A percentile compares a stretch with the other conserved stretches of the same genome.
These are phyloP conservation scores for Hypoxylon intermedium DNA, from an alignment of 495 filamentous ascomycete species.

Conservation along the genomic window DNA sequence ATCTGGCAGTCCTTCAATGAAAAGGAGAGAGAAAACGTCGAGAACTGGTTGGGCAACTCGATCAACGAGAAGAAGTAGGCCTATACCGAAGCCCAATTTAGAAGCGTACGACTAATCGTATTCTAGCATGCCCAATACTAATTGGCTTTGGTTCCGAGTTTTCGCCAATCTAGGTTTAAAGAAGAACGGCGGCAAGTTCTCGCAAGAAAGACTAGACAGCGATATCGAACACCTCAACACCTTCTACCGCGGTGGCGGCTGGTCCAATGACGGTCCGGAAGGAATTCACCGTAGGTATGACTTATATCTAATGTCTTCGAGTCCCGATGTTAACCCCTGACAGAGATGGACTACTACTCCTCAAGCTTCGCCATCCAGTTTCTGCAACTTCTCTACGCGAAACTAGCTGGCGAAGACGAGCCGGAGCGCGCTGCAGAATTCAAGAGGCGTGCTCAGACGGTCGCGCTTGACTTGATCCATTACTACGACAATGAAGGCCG, in stretches of 20 bases:
- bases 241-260: conserved; percentile 79
- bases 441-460: conserved; percentile 67
- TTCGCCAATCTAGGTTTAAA: conserved; percentile 81
- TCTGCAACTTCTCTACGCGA: conserved; percentile 77
- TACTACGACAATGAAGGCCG: conserved; percentile 75
- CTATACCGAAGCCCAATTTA: neutral
- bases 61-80: conserved; percentile 74
- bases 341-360: conserved; percentile 83
- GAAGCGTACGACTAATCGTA: conserved; percentile 8
- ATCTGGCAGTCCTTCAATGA: conserved; percentile 72
- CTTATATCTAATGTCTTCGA: neutral
- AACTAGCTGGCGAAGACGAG: conserved; percentile 72
- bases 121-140: conserved; percentile 63
- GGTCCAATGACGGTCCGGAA: conserved; percentile 81
- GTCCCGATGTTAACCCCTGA: neutral
- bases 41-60: conserved; percentile 69
- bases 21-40: conserved; percentile 65
- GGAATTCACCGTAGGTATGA: conserved; percentile 64
- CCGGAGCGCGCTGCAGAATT: conserved; percentile 72
- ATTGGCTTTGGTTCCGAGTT: conserved; percentile 81
- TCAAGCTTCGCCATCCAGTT: conserved; percentile 82
- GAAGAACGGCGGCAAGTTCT: conserved; percentile 71
- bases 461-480: conserved; percentile 73
- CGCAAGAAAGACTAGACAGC: conserved; percentile 68
- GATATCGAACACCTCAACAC: conserved; percentile 80